These are phyloP conservation scores for Corchorus olitorius DNA, from an alignment of 345 rosid genomes.

Conservation along the genomic window DNA sequence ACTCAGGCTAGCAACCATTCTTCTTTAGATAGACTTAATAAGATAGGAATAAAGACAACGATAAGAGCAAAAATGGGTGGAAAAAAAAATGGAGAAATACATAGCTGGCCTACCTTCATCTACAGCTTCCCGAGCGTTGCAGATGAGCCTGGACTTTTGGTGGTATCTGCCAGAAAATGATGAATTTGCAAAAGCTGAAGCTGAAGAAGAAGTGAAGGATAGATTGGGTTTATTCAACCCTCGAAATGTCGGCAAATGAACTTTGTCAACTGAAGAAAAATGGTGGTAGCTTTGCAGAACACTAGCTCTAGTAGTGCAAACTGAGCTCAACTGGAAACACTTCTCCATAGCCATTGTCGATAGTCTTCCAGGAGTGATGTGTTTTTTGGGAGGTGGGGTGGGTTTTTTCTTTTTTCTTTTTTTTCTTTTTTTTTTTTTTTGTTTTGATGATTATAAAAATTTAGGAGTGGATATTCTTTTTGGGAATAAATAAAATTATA, in stretches of 20 bases:
- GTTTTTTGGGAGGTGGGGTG: background rate
- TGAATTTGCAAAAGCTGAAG: constrained; percentile 25
- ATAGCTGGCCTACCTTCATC: constrained; percentile 43
- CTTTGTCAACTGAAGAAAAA: constrained; percentile 33
- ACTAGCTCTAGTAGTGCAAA: constrained; percentile 33
- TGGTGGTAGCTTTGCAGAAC: constrained; percentile 39
- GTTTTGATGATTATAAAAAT: background rate
- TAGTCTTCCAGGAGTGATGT: background rate
- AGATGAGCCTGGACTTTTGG: constrained; percentile 41
- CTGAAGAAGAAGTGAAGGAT: constrained; percentile 25
- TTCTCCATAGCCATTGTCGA: constrained; percentile 45
- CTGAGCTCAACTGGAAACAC: constrained; percentile 46
- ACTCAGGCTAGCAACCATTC: background rate
- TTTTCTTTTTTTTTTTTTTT: no score
- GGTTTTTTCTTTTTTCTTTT: no score
- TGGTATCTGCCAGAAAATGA: constrained; percentile 23
- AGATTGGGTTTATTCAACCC: constrained; percentile 32
- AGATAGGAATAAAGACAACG: background rate
- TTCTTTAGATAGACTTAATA: background rate
- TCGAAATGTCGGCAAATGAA: constrained; percentile 31
- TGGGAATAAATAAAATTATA: background rate
- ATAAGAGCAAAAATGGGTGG: background rate
- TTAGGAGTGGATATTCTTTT: constrained; percentile 25
- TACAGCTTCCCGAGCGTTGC: constrained; percentile 65
- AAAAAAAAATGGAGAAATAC: background rate